These are phyloP conservation scores for Galeopsis tetrahit DNA, from an alignment of 257 asterid genomes.

Conservation along the genomic window DNA sequence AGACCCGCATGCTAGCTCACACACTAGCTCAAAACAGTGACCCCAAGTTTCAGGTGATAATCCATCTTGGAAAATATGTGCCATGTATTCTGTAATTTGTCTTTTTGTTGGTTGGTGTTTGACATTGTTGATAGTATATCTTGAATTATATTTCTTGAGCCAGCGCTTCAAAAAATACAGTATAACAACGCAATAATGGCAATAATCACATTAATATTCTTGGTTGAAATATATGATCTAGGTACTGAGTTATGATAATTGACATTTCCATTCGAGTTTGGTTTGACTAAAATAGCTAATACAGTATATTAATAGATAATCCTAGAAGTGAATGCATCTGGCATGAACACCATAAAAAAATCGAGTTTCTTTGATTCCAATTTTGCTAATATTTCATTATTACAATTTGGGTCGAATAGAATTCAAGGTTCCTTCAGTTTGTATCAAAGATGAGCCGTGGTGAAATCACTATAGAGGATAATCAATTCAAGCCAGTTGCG, in stretches of 20 bases:
- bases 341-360: conserved; percentile 12
- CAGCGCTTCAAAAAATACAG: not conserved
- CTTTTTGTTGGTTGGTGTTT: conserved; percentile 24
- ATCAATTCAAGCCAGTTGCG: conserved; percentile 80
- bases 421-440: conserved; percentile 94
- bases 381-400: conserved; percentile 25
- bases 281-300: not conserved
- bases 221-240: conserved; percentile 25
- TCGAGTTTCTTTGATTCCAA: conserved; percentile 22
- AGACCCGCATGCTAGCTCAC: conserved; percentile 89
- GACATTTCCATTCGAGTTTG: conserved; percentile 6
- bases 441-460: conserved; percentile 99
- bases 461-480: conserved; percentile 87
- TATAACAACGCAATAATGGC: conserved; percentile 8
- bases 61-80: conserved; percentile 26
- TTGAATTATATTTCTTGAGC: conserved; percentile 16
- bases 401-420: conserved; percentile 51
- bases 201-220: not conserved
- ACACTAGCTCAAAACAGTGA: conserved; percentile 92
- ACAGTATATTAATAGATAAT: conserved; percentile 3
- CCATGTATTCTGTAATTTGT: conserved; percentile 26
- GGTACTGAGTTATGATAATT: conserved; percentile 23
- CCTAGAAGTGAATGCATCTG: conserved; percentile 28
- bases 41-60: conserved; percentile 92
- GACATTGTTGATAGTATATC: conserved; percentile 14